Conservation (phyloP, 495 filamentous ascomycete species). For the Cercophora sp. region DNA sequence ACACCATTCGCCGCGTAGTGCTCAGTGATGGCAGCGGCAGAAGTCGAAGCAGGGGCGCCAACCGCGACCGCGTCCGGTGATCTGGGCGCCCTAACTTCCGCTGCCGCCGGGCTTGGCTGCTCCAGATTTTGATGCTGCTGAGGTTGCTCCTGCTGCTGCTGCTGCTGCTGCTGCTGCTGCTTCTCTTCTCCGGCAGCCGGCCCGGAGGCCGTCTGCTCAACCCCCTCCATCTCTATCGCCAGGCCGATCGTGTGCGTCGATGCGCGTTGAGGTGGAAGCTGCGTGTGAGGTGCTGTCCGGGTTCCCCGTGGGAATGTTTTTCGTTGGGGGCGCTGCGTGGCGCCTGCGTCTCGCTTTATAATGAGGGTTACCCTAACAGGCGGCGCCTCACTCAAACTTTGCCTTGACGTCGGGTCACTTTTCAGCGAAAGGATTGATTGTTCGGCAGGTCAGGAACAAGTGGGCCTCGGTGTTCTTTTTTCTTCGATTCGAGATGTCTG, state of each 20-base stretch:
- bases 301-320: no score
- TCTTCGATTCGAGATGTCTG: no score
- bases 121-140: slow-evolving; percentile 2
- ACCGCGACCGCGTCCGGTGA: neutral
- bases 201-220: slow-evolving; percentile 2
- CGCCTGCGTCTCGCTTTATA: no score
- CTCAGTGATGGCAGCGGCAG: neutral
- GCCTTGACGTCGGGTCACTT: no score
- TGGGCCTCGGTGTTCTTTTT: no score
- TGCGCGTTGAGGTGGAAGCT: neutral
- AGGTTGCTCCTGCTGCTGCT: neutral
- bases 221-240: slow-evolving; percentile 12
- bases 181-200: neutral
- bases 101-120: slow-evolving; percentile 12
- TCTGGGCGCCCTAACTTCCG: slow-evolving; percentile 8
- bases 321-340: no score
- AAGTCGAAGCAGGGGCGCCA: neutral
- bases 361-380: no score
- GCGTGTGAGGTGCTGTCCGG: no score
- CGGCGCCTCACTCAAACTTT: no score
- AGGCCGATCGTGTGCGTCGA: no score
- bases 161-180: neutral
- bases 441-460: no score
- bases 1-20: neutral
- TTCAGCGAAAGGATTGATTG: no score